Conservation (phyloP, 345 rosid species). For the Populus ilicifolia region DNA sequence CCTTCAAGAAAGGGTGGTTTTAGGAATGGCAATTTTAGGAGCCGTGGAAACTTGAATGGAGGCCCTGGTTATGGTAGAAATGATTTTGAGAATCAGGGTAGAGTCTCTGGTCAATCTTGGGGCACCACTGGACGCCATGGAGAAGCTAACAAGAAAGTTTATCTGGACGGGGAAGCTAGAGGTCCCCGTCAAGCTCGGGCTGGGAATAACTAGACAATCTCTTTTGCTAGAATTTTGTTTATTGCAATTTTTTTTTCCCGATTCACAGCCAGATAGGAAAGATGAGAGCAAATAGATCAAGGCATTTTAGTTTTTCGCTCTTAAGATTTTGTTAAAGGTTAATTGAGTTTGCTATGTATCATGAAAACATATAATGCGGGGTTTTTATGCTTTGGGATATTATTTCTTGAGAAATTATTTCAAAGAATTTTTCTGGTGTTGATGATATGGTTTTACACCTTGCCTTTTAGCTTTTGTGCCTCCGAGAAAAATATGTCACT, state of each 20-base stretch:
- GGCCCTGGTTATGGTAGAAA: constrained; percentile 18
- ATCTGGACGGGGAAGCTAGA: constrained; percentile 13
- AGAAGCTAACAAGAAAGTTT: constrained; percentile 10
- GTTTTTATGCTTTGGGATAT: not conserved
- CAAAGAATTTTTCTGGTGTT: not conserved
- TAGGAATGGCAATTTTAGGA: constrained; percentile 8
- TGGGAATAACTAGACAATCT: not conserved
- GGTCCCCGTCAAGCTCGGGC: constrained; percentile 12
- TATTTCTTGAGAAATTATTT: not conserved
- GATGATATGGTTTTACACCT: not conserved
- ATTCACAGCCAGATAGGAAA: not conserved
- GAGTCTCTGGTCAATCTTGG: constrained; percentile 12
- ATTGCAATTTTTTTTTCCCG: not conserved
- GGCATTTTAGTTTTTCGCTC: not conserved
- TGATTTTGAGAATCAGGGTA: constrained; percentile 16
- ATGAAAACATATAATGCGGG: not conserved
- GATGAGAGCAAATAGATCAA: not conserved
- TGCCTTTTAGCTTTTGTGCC: not conserved
- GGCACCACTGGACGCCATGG: constrained; percentile 14
- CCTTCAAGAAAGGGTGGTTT: constrained; percentile 12
- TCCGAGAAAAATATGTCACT: not conserved
- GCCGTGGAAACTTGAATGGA: constrained; percentile 11
- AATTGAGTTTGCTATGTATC: not conserved
- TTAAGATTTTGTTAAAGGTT: not conserved
- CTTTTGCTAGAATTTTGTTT: constrained; percentile 5